Conservation (phyloP, 306 rosid species). For the Medicago arabica region DNA sequence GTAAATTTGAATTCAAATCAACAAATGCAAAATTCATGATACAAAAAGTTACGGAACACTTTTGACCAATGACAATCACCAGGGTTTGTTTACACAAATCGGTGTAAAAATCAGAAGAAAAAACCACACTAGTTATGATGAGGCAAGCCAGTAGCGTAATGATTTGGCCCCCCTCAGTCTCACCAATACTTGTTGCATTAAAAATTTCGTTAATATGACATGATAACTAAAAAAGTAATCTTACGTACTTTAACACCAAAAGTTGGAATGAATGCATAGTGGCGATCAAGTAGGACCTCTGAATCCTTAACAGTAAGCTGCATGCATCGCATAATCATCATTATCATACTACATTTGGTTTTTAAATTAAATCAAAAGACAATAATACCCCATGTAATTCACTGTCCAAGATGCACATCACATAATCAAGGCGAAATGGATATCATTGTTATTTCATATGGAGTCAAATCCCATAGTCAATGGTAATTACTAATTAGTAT, state of each 20-base stretch:
- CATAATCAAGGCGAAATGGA: neutral
- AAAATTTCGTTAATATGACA: neutral
- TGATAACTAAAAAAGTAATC: constrained; percentile 1
- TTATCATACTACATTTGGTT: constrained; percentile 21
- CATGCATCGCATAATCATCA: constrained; percentile 33
- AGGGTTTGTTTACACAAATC: neutral
- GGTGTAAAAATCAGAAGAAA: neutral
- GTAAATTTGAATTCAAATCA: neutral
- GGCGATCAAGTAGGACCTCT: constrained; percentile 36
- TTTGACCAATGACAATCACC: neutral
- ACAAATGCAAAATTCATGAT: neutral
- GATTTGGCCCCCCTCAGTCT: constrained; percentile 39
- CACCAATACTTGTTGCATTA: neutral
- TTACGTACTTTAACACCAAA: constrained; percentile 25
- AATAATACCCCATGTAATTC: neutral
- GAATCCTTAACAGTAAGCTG: constrained; percentile 24
- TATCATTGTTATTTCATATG: neutral
- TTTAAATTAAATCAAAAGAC: constrained; percentile 18
- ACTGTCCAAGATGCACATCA: too few species aligned
- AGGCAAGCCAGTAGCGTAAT: neutral
- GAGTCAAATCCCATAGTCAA: constrained; percentile 24
- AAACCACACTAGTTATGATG: neutral
- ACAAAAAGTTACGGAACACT: neutral
- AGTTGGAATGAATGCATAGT: constrained; percentile 7
- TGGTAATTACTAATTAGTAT: neutral